phyloP scores from a whole-genome alignment of 257 asterid species.

The Solanum habrochaites region DNA sequence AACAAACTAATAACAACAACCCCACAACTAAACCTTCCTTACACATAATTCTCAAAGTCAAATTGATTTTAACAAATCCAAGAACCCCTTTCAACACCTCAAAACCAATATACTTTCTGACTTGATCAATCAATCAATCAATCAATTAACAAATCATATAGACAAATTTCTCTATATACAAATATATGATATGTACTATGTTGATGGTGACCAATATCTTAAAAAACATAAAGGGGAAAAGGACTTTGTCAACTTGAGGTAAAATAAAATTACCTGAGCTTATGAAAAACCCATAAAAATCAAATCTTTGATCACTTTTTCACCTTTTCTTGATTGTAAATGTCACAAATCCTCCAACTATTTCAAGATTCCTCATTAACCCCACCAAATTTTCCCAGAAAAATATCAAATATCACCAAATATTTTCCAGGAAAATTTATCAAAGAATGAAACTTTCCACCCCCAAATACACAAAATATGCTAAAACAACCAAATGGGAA shows the following conservation, averaged over 20 bases:
- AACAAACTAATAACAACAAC: slow-evolving; percentile 36
- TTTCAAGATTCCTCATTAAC: slow-evolving; percentile 11
- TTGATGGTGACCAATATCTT: slow-evolving; percentile 47
- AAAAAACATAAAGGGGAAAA: slow-evolving; percentile 4
- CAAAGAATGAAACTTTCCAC: background rate
- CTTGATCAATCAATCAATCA: slow-evolving; percentile 16
- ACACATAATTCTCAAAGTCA: slow-evolving; percentile 11
- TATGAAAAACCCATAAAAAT: background rate
- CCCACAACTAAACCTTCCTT: slow-evolving; percentile 23
- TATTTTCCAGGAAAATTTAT: background rate
- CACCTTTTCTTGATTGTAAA: slow-evolving; percentile 1
- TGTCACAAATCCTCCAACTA: slow-evolving; percentile 2
- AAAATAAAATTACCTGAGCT: slow-evolving; percentile 16
- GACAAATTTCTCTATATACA: background rate
- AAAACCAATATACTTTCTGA: slow-evolving; percentile 11
- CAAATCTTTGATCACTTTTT: slow-evolving; percentile 10
- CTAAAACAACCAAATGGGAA: background rate
- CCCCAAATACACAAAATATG: background rate
- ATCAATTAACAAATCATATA: background rate
- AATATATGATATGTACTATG: slow-evolving; percentile 1
- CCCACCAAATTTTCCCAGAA: slow-evolving; percentile 25
- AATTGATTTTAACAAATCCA: slow-evolving; percentile 11
- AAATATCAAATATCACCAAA: background rate
- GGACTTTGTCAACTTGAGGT: slow-evolving; percentile 16
- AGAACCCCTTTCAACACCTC: slow-evolving; percentile 19